Conservation (phyloP, 2,329 filamentous ascomycete species). For the Fusarium guadeloupense region DNA sequence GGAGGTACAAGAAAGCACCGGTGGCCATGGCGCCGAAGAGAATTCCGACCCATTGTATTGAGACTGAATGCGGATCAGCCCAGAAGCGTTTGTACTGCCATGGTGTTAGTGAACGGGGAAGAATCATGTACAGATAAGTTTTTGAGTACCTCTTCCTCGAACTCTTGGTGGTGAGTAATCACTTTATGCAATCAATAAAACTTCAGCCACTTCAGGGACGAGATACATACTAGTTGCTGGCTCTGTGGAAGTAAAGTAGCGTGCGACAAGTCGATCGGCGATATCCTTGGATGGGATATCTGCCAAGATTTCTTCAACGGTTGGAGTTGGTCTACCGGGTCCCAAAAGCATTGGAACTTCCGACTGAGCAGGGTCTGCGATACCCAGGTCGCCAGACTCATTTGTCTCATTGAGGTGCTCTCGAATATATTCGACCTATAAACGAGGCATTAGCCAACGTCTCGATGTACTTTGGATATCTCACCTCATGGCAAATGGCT, state of each 20-base stretch:
- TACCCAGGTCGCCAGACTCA: neutral
- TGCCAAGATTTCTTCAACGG: conserved; percentile 19
- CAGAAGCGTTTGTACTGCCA: conserved; percentile 27
- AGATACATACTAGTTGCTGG: conserved; percentile 18
- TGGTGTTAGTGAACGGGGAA: neutral
- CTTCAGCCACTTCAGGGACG: rapidly evolving
- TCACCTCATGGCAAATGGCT: conserved; percentile 29
- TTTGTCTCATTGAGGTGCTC: conserved; percentile 17
- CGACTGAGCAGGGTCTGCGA: neutral
- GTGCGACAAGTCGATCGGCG: conserved; percentile 26
- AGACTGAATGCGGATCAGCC: conserved; percentile 1
- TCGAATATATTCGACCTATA: conserved; percentile 23
- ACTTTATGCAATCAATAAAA: conserved; percentile 8
- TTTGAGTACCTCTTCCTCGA: conserved; percentile 21
- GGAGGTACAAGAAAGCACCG: conserved; percentile 23
- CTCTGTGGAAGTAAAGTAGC: conserved; percentile 27
- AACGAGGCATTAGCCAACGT: neutral
- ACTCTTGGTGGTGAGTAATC: conserved; percentile 26
- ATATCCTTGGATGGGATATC: conserved; percentile 23
- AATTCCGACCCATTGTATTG: conserved; percentile 26
- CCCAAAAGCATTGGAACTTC: conserved; percentile 26
- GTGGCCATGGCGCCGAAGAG: conserved; percentile 27
- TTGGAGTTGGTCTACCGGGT: neutral
- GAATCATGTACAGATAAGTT: rapidly evolving
- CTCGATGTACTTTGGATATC: rapidly evolving